Conservation (phyloP, 2,329 filamentous ascomycete species). For the Sporothrix brunneoviolacea region DNA sequence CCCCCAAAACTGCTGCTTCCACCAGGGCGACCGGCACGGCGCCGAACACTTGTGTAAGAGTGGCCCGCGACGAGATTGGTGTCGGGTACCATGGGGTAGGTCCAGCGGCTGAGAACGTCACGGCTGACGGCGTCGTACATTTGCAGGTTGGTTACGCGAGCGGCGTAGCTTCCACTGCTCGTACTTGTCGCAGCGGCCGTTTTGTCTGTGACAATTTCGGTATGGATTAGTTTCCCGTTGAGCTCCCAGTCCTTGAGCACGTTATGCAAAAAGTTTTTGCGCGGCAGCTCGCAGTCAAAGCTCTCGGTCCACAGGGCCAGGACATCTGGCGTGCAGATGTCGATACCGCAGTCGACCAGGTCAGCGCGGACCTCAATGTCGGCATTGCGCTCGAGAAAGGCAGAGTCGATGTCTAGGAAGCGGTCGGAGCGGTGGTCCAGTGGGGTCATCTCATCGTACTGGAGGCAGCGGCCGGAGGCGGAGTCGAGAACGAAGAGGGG, state of each 20-base stretch:
- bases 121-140: constrained; percentile 85
- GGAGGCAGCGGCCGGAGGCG: constrained; percentile 71
- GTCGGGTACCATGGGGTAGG: constrained; percentile 83
- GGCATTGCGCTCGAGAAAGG: constrained; percentile 54
- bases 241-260: constrained; percentile 95
- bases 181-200: not conserved
- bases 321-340: constrained; percentile 95
- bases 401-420: constrained; percentile 67
- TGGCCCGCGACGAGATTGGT: constrained; percentile 76
- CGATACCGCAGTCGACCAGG: constrained; percentile 87
- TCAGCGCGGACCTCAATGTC: constrained; percentile 82
- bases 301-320: constrained; percentile 94
- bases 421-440: constrained; percentile 49
- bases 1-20: not conserved
- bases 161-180: constrained; percentile 57
- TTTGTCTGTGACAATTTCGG: constrained; percentile 69
- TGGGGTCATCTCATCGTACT: constrained; percentile 87
- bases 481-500: constrained; percentile 85
- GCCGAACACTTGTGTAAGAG: constrained; percentile 63
- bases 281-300: constrained; percentile 74
- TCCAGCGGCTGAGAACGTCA: constrained; percentile 81
- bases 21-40: constrained; percentile 24
- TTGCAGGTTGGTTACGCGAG: constrained; percentile 76
- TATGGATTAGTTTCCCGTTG: constrained; percentile 94
- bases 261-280: constrained; percentile 70